Evolutionary conservation across 2,329 filamentous ascomycete species (phyloP), one percentile per base, ranked within the genome.

Genomic region (Sarocladium oryzae): DNA sequence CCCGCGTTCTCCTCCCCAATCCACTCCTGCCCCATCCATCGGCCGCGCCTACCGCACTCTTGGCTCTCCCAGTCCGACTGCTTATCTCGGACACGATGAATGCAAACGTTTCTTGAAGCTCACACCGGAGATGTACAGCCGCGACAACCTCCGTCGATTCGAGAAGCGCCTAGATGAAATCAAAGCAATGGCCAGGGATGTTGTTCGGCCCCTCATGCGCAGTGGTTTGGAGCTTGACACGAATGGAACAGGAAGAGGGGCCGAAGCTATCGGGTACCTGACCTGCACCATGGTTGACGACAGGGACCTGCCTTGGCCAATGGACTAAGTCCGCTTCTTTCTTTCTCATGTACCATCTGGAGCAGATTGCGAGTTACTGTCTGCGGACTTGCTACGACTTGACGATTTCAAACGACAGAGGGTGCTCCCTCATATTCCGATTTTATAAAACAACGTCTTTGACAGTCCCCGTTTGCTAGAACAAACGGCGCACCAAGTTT

Each of bases 71-170:
- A 72, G 72, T 3, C 54, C 66, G 13, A 72, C 80, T 0, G 74
- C 77, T 0, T 96, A 93, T 63, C 79, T 97, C 4, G 69, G 74
- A 1, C 89, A 92, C 64, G 90, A 96, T 57, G 91, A 96, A 57
- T 86, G 92, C 64, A 96, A 96, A 68, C 82, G 82, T 20, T 96
- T 96, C 61, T 77, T 96, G 50, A 95, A 95, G 65, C 73, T 92
- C 20, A 85, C 82, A 10, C 86, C 89, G 0, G 86, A 93, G 18
- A 69, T 92, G 7, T 96, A 96, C 69, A 89, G 80, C 40, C 79
- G 91, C 16, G 91, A 96, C n/a, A 92, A 89, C 55, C 68, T 96
- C 46, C 81, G 85, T 54, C 77, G 87, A 3, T 95, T 96, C 58
- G 92, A 96, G 72, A 83, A 87, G 61, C 79, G 89, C 52, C 78